Percentiles rank a stretch among this genome's conserved stretches.
These are phyloP conservation scores for Pleurotus eryngii DNA, from an alignment of 768 basidiomycete species.

Conservation along the genomic window DNA sequence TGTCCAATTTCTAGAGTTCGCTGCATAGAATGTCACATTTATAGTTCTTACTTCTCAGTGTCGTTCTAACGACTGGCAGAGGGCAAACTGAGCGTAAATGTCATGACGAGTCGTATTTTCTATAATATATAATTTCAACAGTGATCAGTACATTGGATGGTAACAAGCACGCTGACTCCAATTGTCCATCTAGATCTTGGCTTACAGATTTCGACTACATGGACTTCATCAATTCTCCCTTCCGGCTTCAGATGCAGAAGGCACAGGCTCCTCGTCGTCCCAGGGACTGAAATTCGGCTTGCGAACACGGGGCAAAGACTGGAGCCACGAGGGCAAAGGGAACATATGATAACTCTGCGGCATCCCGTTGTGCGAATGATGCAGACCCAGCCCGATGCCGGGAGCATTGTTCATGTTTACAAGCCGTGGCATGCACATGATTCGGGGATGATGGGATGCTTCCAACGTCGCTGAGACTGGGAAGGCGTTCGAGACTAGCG, in stretches of 20 bases:
- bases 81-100: too few species aligned
- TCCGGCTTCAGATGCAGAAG: background rate
- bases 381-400: background rate
- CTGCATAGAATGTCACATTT: too few species aligned
- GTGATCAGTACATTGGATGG: background rate
- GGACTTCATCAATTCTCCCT: background rate
- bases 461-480: constrained; percentile 74
- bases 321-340: constrained; percentile 65
- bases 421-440: constrained; percentile 39
- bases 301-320: constrained; percentile 58
- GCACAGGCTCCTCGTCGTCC: background rate
- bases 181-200: background rate
- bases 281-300: constrained; percentile 44
- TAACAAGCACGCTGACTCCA: background rate
- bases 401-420: constrained; percentile 11
- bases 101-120: background rate
- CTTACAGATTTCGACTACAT: background rate
- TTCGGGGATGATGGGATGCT: constrained; percentile 69
- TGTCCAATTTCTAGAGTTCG: too few species aligned
- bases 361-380: background rate
- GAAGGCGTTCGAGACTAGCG: constrained; percentile 72
- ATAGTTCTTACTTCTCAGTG: too few species aligned
- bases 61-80: too few species aligned
- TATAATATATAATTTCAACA: background rate
- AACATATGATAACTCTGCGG: background rate